These are phyloP conservation scores for Hypoxylon subgilvum DNA, from an alignment of 495 filamentous ascomycete genomes.

Conservation along the genomic window DNA sequence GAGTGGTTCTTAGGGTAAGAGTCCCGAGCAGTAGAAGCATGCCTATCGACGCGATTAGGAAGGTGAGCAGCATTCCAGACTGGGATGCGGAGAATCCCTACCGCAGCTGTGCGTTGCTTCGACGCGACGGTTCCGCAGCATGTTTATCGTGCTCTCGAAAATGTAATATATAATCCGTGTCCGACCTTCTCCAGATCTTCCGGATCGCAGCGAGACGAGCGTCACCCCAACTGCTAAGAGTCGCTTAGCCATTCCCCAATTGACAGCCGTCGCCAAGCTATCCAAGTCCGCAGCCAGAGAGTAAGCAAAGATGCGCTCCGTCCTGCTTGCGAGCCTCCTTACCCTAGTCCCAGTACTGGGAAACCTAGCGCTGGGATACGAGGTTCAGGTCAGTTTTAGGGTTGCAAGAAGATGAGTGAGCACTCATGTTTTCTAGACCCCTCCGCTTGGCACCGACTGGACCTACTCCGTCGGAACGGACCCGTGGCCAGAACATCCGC, in stretches of 20 bases:
- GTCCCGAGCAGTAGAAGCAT: constrained; percentile 14
- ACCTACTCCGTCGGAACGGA: constrained; percentile 65
- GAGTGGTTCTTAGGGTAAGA: constrained; percentile 18
- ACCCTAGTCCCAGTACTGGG: constrained; percentile 21
- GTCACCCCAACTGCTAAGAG: constrained; percentile 11
- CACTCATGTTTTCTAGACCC: constrained; percentile 30
- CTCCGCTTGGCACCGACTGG: constrained; percentile 66
- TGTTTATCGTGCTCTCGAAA: constrained; percentile 12
- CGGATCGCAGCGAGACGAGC: constrained; percentile 7
- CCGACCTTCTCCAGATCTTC: constrained; percentile 2
- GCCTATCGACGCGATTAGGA: constrained; percentile 30
- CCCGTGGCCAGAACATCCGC: constrained; percentile 72
- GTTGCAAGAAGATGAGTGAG: not conserved
- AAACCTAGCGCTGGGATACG: constrained; percentile 37
- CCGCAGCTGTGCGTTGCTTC: constrained; percentile 31
- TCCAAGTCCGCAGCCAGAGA: constrained; percentile 10
- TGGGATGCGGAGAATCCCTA: constrained; percentile 36
- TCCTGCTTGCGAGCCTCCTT: constrained; percentile 20
- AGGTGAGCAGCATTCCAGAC: constrained; percentile 38
- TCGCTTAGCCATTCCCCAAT: constrained; percentile 4
- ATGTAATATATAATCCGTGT: constrained; percentile 28
- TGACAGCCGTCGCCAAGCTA: constrained; percentile 12
- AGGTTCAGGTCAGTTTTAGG: constrained; percentile 36
- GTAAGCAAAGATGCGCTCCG: constrained; percentile 24
- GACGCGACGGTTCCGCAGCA: constrained; percentile 18